Conservation (phyloP, 371 early-diverging fungal species). For the Coemansia linderi region DNA sequence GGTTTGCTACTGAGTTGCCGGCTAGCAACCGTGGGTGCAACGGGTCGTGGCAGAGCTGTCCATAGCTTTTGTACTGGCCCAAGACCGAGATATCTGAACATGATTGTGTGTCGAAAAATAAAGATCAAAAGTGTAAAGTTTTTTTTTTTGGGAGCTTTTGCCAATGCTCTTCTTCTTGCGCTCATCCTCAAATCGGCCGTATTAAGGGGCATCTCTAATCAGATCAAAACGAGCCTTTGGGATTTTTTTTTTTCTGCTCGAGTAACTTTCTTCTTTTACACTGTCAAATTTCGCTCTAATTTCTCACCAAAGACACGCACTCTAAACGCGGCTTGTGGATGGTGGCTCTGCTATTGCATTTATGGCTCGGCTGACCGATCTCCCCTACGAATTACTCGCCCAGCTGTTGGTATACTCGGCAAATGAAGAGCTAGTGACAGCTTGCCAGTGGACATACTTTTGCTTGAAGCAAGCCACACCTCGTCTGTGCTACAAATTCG, state of each 20-base stretch:
- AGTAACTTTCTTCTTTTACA: background rate
- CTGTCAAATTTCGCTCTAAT: background rate
- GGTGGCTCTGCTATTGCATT: background rate
- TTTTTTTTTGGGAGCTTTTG: background rate
- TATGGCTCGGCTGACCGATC: slow-evolving; percentile 35
- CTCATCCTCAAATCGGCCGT: background rate
- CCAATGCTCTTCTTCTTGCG: background rate
- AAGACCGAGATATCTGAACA: background rate
- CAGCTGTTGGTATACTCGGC: slow-evolving; percentile 17
- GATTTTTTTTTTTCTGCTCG: background rate
- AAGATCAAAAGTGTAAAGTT: background rate
- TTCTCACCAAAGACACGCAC: background rate
- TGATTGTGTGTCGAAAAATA: background rate
- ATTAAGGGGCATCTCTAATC: background rate
- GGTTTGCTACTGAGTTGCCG: background rate
- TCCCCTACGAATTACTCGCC: slow-evolving; percentile 31
- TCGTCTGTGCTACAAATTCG: slow-evolving; percentile 37
- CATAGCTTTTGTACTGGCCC: background rate
- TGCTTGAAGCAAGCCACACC: slow-evolving; percentile 23
- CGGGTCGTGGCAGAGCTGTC: background rate
- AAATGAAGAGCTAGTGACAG: slow-evolving; percentile 23
- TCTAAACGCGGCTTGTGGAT: background rate
- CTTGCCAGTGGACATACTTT: slow-evolving; percentile 24
- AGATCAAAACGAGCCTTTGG: background rate
- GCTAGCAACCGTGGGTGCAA: background rate